Conservation (phyloP, 805 yeast genomes). For the Wickerhamomyces silvicola region DNA sequence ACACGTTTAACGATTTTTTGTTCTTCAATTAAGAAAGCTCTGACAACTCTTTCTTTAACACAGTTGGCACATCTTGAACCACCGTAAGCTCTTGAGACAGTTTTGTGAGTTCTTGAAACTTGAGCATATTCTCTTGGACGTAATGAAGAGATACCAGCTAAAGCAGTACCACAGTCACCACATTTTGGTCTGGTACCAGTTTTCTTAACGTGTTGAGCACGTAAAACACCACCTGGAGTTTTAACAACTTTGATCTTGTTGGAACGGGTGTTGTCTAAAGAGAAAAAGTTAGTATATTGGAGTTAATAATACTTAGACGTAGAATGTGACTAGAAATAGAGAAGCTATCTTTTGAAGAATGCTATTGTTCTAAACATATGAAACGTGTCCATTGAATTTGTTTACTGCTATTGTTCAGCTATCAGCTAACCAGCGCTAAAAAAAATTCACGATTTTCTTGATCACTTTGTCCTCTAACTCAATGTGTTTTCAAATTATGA, state of each 20-base stretch:
- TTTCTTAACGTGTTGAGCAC: conserved; percentile 96
- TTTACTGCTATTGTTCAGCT: too few species aligned
- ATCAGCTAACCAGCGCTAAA: too few species aligned
- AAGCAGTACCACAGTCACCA: conserved; percentile 76
- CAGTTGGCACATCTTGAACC: conserved; percentile 98
- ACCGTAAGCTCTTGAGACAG: conserved; percentile 99
- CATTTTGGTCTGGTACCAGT: conserved; percentile 74
- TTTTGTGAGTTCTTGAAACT: conserved; percentile 93
- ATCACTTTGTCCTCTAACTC: too few species aligned
- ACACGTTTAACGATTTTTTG: conserved; percentile 99
- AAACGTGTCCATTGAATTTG: too few species aligned
- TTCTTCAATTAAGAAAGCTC: conserved; percentile 99
- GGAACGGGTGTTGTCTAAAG: conserved; percentile 96
- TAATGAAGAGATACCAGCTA: conserved; percentile 85
- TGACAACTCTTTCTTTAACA: conserved; percentile 98
- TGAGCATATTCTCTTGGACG: conserved; percentile 98
- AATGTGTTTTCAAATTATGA: too few species aligned
- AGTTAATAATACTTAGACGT: too few species aligned
- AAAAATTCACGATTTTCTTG: too few species aligned
- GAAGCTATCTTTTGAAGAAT: too few species aligned
- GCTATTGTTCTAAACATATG: too few species aligned
- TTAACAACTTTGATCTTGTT: conserved; percentile 99
- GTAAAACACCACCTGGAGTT: conserved; percentile 99
- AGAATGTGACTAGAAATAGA: too few species aligned
- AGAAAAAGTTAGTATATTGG: conserved; percentile 20